Evolutionary conservation across 352 stramenopile species (phyloP).

Genomic region (Plasmopara muralis): DNA sequence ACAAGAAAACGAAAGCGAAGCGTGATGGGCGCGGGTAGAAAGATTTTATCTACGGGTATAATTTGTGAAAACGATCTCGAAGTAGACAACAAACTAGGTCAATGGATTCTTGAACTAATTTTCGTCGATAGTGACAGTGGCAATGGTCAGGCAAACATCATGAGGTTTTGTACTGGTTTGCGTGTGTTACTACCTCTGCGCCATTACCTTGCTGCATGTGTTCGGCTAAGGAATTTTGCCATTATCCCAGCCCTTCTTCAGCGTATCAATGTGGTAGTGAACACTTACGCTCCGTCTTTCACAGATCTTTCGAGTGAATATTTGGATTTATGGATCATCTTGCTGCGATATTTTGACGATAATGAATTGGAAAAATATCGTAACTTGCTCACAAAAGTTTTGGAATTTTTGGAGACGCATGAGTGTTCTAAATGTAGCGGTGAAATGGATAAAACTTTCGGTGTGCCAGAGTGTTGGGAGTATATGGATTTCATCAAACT

Average conservation of each 20-base stretch:
- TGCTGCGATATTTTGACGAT: constrained; percentile 44
- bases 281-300: constrained; percentile 25
- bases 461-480: constrained; percentile 25
- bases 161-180: constrained; percentile 27
- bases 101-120: constrained; percentile 38
- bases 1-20: constrained; percentile 24
- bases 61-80: constrained; percentile 9
- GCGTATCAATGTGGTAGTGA: constrained; percentile 41
- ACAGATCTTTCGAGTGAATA: constrained; percentile 25
- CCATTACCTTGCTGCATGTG: constrained; percentile 28
- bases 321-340: constrained; percentile 37
- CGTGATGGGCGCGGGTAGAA: constrained; percentile 5
- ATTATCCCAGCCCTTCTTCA: constrained; percentile 39
- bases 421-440: constrained; percentile 14
- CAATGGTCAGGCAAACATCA: constrained; percentile 24
- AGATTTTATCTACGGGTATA: constrained; percentile 1
- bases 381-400: constrained; percentile 29
- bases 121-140: constrained; percentile 29
- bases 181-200: constrained; percentile 48
- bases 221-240: constrained; percentile 31
- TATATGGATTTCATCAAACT: constrained; percentile 28
- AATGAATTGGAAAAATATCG: constrained; percentile 41
- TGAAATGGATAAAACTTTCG: constrained; percentile 17
- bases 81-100: constrained; percentile 29
- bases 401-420: constrained; percentile 35